Evolutionary conservation across 768 basidiomycete species (phyloP).

Genomic region (Exidia glandulosa): DNA sequence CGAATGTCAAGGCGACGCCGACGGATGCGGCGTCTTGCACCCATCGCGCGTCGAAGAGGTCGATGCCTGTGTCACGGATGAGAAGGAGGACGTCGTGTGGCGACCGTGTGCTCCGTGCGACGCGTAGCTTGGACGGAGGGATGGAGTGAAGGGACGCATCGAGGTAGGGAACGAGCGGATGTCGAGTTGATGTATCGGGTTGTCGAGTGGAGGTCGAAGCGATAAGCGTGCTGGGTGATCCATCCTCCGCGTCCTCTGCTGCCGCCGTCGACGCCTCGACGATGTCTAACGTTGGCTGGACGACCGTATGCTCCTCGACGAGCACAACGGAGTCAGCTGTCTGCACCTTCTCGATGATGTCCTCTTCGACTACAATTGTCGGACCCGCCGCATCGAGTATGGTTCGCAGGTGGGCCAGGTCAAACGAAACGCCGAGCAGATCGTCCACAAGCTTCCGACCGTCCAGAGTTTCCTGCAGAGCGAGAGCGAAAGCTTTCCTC

Average conservation of each 20-base stretch:
- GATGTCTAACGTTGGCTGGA: no score
- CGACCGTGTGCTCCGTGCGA: slow-evolving; percentile 43
- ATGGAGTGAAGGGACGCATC: slow-evolving; percentile 48
- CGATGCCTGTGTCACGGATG: slow-evolving; percentile 53
- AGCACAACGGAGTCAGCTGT: no score
- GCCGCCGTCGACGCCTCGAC: no score
- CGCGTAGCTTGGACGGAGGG: slow-evolving; percentile 46
- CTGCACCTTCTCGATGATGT: neutral
- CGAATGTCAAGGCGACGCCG: slow-evolving; percentile 72
- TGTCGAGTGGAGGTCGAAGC: no score
- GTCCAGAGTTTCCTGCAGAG: slow-evolving; percentile 40
- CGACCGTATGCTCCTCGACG: no score
- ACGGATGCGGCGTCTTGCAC: slow-evolving; percentile 53
- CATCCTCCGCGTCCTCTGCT: no score
- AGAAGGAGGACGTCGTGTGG: slow-evolving; percentile 71
- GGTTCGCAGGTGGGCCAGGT: slow-evolving; percentile 47
- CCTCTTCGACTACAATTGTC: neutral
- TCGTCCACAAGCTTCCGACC: slow-evolving; percentile 54
- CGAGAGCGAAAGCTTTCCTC: slow-evolving; percentile 50
- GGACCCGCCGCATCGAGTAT: slow-evolving; percentile 22
- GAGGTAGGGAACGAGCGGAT: slow-evolving; percentile 38
- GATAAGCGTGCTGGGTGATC: no score
- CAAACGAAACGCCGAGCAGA: slow-evolving; percentile 58
- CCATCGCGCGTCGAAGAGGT: slow-evolving; percentile 69
- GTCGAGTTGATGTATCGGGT: no score